These are phyloP conservation scores for Polyporus tsugae DNA, from an alignment of 1,284 basidiomycete species.

Conservation along the genomic window DNA sequence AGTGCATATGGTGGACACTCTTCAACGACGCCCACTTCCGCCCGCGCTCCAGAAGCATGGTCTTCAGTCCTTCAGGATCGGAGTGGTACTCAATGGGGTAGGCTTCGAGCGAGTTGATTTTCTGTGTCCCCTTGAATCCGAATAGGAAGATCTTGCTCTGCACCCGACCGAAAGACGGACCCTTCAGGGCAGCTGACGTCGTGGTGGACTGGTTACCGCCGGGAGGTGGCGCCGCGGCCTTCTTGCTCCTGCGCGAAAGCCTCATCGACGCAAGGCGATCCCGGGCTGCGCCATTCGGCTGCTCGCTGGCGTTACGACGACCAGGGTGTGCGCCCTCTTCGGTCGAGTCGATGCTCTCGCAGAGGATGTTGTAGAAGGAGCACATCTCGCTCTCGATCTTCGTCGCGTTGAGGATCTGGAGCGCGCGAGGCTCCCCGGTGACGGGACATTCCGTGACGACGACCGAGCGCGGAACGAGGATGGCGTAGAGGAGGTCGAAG, in stretches of 20 bases:
- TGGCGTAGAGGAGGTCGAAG: slow-evolving; percentile 55
- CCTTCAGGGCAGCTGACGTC: slow-evolving; percentile 8
- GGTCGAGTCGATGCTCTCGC: slow-evolving; percentile 58
- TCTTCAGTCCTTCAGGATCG: slow-evolving; percentile 46
- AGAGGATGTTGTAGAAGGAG: slow-evolving; percentile 46
- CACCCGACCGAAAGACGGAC: slow-evolving; percentile 47
- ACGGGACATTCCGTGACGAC: slow-evolving; percentile 23
- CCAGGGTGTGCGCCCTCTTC: slow-evolving; percentile 41
- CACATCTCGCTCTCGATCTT: slow-evolving; percentile 42
- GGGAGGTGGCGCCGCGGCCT: not conserved
- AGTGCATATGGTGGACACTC: slow-evolving; percentile 63
- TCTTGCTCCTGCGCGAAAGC: not conserved
- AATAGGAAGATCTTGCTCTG: slow-evolving; percentile 48
- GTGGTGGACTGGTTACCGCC: not conserved
- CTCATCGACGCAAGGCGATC: not conserved
- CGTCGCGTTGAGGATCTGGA: slow-evolving; percentile 49
- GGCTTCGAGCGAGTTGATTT: slow-evolving; percentile 56
- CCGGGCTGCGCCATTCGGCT: not conserved
- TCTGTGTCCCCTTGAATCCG: slow-evolving; percentile 54
- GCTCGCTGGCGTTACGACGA: slow-evolving; percentile 1
- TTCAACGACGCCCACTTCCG: slow-evolving; percentile 58
- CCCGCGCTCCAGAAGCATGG: slow-evolving; percentile 52
- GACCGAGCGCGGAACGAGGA: slow-evolving; percentile 28
- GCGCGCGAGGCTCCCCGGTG: slow-evolving; percentile 53
- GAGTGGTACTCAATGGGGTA: slow-evolving; percentile 61